Conservation (phyloP, 306 rosid genomes). For the Cajanus cajan region DNA sequence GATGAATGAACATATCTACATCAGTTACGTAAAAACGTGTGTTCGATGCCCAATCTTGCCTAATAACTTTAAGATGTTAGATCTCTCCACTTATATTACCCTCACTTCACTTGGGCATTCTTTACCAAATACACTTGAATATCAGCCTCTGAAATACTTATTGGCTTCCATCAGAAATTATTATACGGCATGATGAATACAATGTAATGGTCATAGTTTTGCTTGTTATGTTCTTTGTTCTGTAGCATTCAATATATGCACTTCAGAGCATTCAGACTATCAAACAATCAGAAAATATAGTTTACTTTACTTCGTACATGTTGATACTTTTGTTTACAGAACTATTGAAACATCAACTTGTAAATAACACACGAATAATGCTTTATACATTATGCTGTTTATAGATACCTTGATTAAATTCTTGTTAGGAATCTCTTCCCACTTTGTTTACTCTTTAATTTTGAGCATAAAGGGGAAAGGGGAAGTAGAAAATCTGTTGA, state of each 20-base stretch:
- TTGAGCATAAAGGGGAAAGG: background rate
- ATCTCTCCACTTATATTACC: background rate
- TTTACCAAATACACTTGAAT: background rate
- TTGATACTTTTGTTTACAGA: background rate
- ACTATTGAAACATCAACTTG: background rate
- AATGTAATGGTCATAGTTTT: background rate
- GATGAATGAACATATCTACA: too few relatives aligned
- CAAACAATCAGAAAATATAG: background rate
- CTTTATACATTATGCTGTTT: background rate
- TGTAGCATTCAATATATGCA: background rate
- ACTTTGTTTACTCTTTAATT: background rate
- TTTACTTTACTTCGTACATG: background rate
- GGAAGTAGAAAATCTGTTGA: background rate
- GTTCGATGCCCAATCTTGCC: background rate
- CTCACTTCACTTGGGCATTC: background rate
- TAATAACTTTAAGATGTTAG: background rate
- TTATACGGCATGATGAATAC: background rate
- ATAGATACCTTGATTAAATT: background rate
- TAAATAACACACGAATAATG: background rate
- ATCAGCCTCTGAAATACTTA: background rate
- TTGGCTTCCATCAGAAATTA: background rate
- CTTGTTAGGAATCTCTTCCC: background rate
- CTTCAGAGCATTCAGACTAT: background rate
- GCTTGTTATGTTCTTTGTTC: background rate
- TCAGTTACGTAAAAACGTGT: too few relatives aligned